Evolutionary conservation across 148 eudicot genomes (phyloP), one percentile per base, ranked within the genome.

Genomic region (Euryodendron excelsum): DNA sequence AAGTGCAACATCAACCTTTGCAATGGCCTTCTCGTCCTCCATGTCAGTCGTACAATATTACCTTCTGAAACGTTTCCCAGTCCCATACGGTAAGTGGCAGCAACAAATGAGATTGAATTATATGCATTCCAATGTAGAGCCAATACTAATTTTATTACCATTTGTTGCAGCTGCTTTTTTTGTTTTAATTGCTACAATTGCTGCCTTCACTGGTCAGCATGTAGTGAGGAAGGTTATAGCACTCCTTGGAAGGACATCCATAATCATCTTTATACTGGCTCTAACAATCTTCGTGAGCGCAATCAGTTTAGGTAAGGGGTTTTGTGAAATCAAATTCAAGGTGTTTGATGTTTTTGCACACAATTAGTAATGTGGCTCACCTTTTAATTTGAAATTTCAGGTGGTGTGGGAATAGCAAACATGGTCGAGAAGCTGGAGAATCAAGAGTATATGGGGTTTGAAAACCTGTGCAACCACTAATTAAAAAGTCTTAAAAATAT

Each of bases 1-100:
- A 50, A 90, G 94, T 77, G 91, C 94, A 63, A 90, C 94, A 48
- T 84, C 91, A 64, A 88, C 90, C 3, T 90, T 90, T 80, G 87
- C 91, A 50, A 90, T 90, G 94, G 80, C 73, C 39, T 90, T 90
- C 80, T 90, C 94, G 4, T 88, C 94, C 36, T 89, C 94, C 10
- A 88, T 90, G 91, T 89, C 91, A 11, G 94, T 85, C 33, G 87
- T 90, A 15, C 88, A 90, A 48, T 90, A 88, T 74, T 87, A 87
- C 84, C 81, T 88, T 61, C 90, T 90, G 48, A 90, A 90, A 64
- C 91, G 91, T 63, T 90, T 90, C 61, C 94, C 94, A 18, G 83
- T 89, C 52, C 91, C 94, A 25, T 87, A 87, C n/a, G 91, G 94
- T 90, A 87, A 0, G 75, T 69, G 50, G n/a, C 27, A 15, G 23